Evolutionary conservation across 805 yeast species (phyloP).

Genomic region (Kuraishia ogatae): DNA sequence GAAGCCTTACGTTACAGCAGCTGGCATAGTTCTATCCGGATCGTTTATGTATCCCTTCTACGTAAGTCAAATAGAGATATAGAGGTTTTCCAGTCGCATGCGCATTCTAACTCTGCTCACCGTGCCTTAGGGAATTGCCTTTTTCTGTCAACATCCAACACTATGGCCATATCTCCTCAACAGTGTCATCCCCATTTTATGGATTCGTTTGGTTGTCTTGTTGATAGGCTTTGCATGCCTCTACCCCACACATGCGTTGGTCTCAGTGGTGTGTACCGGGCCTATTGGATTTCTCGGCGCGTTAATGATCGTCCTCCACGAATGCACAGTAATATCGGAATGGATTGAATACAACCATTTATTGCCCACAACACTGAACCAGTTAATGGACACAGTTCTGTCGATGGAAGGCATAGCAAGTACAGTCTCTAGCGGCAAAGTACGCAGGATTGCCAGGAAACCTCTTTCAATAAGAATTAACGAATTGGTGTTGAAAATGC

Average conservation of each 20-base stretch:
- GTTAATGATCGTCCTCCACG: constrained; percentile 20
- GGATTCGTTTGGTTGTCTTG: constrained; percentile 12
- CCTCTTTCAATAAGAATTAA: background rate
- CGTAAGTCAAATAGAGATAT: background rate
- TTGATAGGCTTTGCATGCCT: constrained; percentile 2
- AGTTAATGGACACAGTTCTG: constrained; percentile 23
- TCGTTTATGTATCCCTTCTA: background rate
- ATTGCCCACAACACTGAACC: constrained; percentile 20
- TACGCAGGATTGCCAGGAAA: constrained; percentile 14
- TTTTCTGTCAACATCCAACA: background rate
- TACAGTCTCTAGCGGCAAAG: constrained; percentile 23
- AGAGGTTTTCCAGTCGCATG: background rate
- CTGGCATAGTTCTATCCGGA: background rate
- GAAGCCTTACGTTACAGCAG: background rate
- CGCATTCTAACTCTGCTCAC: too few species aligned
- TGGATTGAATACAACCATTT: constrained; percentile 18
- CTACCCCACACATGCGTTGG: constrained; percentile 3
- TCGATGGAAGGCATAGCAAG: constrained; percentile 12
- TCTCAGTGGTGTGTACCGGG: constrained; percentile 9
- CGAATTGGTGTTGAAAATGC: constrained; percentile 17
- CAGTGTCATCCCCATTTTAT: constrained; percentile 14
- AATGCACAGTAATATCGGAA: constrained; percentile 19
- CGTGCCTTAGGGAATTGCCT: constrained; percentile 5
- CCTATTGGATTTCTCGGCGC: constrained; percentile 13
- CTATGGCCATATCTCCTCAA: constrained; percentile 16